Evolutionary conservation across 2,329 filamentous ascomycete species (phyloP), one percentile per base, ranked within the genome.

Genomic region (Penicillium nordicum): DNA sequence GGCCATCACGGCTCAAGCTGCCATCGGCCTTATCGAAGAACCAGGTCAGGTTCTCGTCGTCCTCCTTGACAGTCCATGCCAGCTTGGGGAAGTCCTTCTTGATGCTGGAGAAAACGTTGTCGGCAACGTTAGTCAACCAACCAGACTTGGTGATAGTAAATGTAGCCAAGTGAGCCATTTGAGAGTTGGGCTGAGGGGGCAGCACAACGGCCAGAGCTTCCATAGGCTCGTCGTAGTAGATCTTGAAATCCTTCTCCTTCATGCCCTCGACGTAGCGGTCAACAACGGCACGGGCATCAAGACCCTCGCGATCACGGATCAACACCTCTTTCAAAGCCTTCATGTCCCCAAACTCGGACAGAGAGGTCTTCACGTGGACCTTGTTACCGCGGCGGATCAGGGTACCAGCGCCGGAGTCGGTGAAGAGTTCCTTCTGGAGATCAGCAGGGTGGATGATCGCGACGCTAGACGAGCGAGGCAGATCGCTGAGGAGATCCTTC

Each of bases 1-100:
- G 90, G 57, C 91, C 91, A 64, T 90, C 86, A 54, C 87, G 86
- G 60, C 88, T 90, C 67, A 97, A 84, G 75, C 90, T 96, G 55
- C 94, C 93, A 66, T 97, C 92, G 10, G 93, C 89, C 82, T 96
- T 96, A 76, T 96, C 92, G 65, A 96, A 95, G 81, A 97, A 97
- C 94, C 93, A 97, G 11, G 91, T 92, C 67, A 97, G 80, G 74
- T 97, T 97, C 82, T 97, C 93, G 67, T 97, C 92, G 65, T 95
- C 89, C 69, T 92, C 88, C 78, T 90, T 93, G 58, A 97, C 93
- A n/a, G 92, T 96, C 93, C 92, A 99, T 62, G 91, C 89, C 63
- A 97, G 82, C 77, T 88, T 91, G 53, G 92, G 87, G 74, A 92
- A 89, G 70, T 97, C 93, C 76, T 96, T 95, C 82, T 93, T 95